Base-by-base conservation (phyloP, 148 eudicot genomes). In the Rhododendron ovatum region DNA sequence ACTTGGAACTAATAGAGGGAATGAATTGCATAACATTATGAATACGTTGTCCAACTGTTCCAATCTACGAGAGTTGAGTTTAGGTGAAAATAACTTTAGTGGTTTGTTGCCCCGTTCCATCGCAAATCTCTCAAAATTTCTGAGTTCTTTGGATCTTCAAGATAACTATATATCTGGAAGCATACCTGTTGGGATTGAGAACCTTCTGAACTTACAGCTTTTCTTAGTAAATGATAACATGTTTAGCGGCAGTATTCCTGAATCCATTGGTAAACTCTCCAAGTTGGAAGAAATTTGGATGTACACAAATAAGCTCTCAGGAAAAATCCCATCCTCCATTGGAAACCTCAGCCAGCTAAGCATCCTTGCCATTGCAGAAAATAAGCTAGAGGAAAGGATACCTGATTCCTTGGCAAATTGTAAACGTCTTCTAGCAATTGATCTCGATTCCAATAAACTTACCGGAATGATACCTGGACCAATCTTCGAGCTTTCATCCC, bases 101-200 rank as follows among this genome's bases (percentile, higher is more conserved):
- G 45, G 45, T 2, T 41, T 3, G 45, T 41, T 41, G 5, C 45
- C 45, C 45, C 4, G 3, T 41, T 41, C 45, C 45, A 41, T 41
- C 5, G 45, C 45, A 41, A 41, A 41, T 41, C 45, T 41, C 45
- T 41, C 45, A 0, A 41, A 41, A 2, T 41, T 3, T 41, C 6
- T 41, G 4, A 41, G 5, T 41, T 4, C 3, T 41, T 41, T 41
- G 45, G 5, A 3, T 41, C 6, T 41, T 3, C 6, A 0, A 3
- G 3, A 3, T 1, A 86, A 86, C 67, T 69, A 20, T 26, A 67
- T 79, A 15, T 22, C 63, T 10, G 78, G 87, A 43, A 85, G 26
- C 61, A 85, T 85, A 39, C 87, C 87, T 43, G 43, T 22, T 12
- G 76, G 59, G 7, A 85, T 85, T 53, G 87, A 18, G 18, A 85